Base-by-base conservation (phyloP, 2,329 filamentous ascomycete species). In the Trichoderma cornu-damae region DNA sequence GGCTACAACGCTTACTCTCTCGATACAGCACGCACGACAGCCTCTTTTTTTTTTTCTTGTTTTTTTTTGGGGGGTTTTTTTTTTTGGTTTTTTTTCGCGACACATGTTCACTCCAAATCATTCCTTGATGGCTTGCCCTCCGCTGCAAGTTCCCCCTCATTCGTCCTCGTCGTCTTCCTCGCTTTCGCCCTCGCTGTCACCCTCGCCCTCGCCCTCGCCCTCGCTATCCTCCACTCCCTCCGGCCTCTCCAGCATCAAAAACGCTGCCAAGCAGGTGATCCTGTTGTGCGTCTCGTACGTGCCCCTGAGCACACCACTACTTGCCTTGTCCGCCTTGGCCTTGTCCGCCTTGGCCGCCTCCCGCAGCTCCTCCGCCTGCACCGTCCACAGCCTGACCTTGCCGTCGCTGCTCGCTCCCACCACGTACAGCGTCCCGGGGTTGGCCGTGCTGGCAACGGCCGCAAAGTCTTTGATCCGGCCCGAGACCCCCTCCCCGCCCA, bases 381-480 rank as follows among this genome's bases (percentile, higher is more conserved):
- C 64, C 60, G 73, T 79, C 88, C 92, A 97, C 14, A 96, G 66
- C 50, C 90, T 83, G n/a, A 96, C 75, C 49, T 84, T 82, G 30
- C 94, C 94, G 65, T 96, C 90, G 68, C 92, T 97, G 72, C 89
- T 87, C 6, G 82, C 91, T 6, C 90, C 85, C 4, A 90, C 77
- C 40, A 96, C 71, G 60, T 88, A 75, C 58, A 79, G 60, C 68
- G 74, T 66, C 57, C 72, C 66, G 58, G 72, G 62, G 61, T 74
- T 69, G 20, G 69, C 66, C 40, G 70, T 66, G 37, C 74, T 70
- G 50, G 72, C 70, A 48, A 94, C 65, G 32, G 91, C 73, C 59
- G 85, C 81, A 70, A 97, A 96, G 68, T 96, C 92, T 75, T 97
- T 99, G 70, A 97, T 85, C 51, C 94, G 84, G 9, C 84, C 81